phyloP scores from a whole-genome alignment of 73 alveolate genomes.

The Paramecium sonneborni region DNA sequence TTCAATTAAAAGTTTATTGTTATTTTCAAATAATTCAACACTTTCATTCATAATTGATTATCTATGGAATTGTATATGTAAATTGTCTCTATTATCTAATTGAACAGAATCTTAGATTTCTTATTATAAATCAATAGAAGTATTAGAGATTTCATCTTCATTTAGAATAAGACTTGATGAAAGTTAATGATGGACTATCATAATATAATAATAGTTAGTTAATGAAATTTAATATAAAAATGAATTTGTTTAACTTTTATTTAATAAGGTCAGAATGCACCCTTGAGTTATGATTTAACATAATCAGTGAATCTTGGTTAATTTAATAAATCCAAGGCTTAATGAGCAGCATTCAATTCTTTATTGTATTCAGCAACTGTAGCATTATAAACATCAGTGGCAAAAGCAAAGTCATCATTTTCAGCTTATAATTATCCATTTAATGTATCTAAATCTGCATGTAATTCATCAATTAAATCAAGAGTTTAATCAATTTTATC shows the following conservation, averaged over 20 bases:
- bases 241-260: conserved; percentile 29
- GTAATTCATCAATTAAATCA: conserved; percentile 34
- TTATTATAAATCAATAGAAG: too few relatives aligned
- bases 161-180: neutral
- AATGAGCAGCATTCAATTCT: conserved; percentile 39
- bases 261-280: conserved; percentile 51
- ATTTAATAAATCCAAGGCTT: conserved; percentile 47
- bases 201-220: too few relatives aligned
- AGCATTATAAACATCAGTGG: conserved; percentile 46
- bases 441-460: conserved; percentile 24
- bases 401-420: conserved; percentile 44
- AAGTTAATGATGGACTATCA: neutral
- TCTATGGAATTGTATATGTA: too few relatives aligned
- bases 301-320: conserved; percentile 57
- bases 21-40: too few relatives aligned
- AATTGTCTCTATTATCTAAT: too few relatives aligned
- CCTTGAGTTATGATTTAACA: conserved; percentile 44
- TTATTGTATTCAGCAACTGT: conserved; percentile 44
- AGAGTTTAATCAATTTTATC: conserved; percentile 2
- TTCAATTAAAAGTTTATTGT: too few relatives aligned
- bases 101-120: too few relatives aligned
- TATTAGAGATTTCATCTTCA: too few relatives aligned
- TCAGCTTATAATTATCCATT: conserved; percentile 39
- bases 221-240: neutral
- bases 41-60: too few relatives aligned